Evolutionary conservation across 1,284 basidiomycete species (phyloP).

Genomic region (Rhodotorula sp.): DNA sequence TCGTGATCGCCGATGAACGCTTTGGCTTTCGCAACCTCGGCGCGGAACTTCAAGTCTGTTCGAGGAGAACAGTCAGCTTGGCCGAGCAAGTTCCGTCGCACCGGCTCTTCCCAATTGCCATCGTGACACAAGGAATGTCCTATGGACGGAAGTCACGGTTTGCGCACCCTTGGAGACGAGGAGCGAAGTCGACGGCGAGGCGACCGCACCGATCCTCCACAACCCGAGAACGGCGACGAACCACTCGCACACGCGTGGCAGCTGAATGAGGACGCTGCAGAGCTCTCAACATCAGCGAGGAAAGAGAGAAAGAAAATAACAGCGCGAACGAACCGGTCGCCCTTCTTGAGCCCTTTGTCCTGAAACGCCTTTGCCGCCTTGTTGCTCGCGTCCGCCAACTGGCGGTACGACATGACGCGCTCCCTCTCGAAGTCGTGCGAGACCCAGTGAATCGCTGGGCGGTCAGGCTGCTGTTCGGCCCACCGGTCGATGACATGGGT

Average conservation of each 20-base stretch:
- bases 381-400: constrained; percentile 23
- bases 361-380: constrained; percentile 26
- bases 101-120: not conserved
- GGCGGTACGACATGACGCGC: constrained; percentile 17
- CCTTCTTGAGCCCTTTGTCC: constrained; percentile 31
- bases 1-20: constrained; percentile 37
- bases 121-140: not conserved
- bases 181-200: constrained; percentile 33
- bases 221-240: constrained; percentile 32
- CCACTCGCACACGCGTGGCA: constrained; percentile 22
- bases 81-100: too few species aligned
- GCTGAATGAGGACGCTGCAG: constrained; percentile 18
- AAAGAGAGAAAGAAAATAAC: not conserved
- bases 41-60: constrained; percentile 36
- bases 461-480: constrained; percentile 9
- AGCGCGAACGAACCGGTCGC: constrained; percentile 25
- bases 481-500: constrained; percentile 27
- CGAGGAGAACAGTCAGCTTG: too few species aligned
- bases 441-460: constrained; percentile 32
- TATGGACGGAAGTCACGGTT: not conserved
- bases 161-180: constrained; percentile 36
- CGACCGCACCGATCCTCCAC: constrained; percentile 31
- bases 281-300: not conserved
- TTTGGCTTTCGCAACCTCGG: constrained; percentile 7
- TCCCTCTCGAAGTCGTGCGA: constrained; percentile 22